Evolutionary conservation across 257 asterid genomes (phyloP).

Genomic region (Forsythia suspensa): DNA sequence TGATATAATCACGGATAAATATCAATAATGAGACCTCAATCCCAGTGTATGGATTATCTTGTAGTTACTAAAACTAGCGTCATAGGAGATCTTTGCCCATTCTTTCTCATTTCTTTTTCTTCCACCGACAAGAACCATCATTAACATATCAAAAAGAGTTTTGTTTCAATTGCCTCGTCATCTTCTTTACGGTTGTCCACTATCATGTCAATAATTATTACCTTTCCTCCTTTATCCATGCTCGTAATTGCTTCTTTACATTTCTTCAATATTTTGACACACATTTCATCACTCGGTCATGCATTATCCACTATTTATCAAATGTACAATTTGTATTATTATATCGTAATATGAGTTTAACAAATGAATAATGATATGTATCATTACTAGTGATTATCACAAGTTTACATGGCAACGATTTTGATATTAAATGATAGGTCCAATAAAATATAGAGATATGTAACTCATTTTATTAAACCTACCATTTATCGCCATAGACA

Average conservation of each 20-base stretch:
- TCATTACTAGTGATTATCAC: no score
- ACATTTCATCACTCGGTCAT: slow-evolving; percentile 12
- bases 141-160: slow-evolving; percentile 17
- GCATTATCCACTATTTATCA: slow-evolving; percentile 1
- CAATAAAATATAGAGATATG: no score
- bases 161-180: neutral
- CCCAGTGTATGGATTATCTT: slow-evolving; percentile 14
- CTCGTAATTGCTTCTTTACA: slow-evolving; percentile 10
- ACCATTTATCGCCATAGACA: no score
- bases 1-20: slow-evolving; percentile 17
- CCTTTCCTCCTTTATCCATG: slow-evolving; percentile 4
- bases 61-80: slow-evolving; percentile 18
- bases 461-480: no score
- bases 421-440: no score
- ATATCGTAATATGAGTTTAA: neutral
- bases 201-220: slow-evolving; percentile 5
- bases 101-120: slow-evolving; percentile 20
- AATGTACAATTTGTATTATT: neutral
- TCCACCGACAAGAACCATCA: slow-evolving; percentile 1
- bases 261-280: slow-evolving; percentile 17
- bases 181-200: neutral
- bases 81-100: slow-evolving; percentile 20
- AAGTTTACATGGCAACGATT: no score
- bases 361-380: no score
- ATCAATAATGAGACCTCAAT: slow-evolving; percentile 16